A percentile compares a stretch with the other conserved stretches of the same genome.
Conservation (phyloP, 257 asterid species). For the Linaria vulgaris region DNA sequence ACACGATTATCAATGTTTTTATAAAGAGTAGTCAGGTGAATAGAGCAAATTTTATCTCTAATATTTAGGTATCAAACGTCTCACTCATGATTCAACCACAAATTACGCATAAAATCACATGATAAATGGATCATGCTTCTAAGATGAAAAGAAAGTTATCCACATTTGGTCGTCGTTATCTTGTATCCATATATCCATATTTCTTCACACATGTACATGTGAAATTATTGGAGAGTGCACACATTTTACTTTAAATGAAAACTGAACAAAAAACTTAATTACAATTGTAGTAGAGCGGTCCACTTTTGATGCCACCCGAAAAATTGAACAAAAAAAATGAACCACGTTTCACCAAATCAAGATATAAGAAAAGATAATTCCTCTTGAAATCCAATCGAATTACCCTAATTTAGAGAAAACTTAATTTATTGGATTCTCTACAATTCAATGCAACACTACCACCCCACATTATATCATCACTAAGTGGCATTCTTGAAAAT, state of each 20-base stretch:
- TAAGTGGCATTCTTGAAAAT: slow-evolving; percentile 33
- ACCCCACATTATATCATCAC: too few species aligned
- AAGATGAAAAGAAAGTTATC: background rate
- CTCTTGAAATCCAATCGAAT: background rate
- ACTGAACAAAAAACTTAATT: too few species aligned
- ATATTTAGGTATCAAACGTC: slow-evolving; percentile 23
- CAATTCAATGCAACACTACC: background rate
- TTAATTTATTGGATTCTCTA: background rate
- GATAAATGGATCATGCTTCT: background rate
- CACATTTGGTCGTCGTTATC: slow-evolving; percentile 18
- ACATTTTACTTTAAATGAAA: too few species aligned
- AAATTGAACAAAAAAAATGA: too few species aligned
- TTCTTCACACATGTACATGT: too few species aligned
- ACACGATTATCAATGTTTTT: slow-evolving; percentile 8
- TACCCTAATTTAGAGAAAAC: slow-evolving; percentile 39
- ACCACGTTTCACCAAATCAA: slow-evolving; percentile 43
- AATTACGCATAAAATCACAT: background rate
- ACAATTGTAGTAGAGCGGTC: too few species aligned
- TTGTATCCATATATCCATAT: too few species aligned
- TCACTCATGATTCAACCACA: background rate
- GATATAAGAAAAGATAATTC: slow-evolving; percentile 15
- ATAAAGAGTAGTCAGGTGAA: background rate
- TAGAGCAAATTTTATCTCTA: too few species aligned
- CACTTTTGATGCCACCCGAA: too few species aligned
- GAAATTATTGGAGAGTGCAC: too few species aligned